Evolutionary conservation across 2,329 filamentous ascomycete species (phyloP).

Genomic region (Nannizziopsis arthrosporioides): DNA sequence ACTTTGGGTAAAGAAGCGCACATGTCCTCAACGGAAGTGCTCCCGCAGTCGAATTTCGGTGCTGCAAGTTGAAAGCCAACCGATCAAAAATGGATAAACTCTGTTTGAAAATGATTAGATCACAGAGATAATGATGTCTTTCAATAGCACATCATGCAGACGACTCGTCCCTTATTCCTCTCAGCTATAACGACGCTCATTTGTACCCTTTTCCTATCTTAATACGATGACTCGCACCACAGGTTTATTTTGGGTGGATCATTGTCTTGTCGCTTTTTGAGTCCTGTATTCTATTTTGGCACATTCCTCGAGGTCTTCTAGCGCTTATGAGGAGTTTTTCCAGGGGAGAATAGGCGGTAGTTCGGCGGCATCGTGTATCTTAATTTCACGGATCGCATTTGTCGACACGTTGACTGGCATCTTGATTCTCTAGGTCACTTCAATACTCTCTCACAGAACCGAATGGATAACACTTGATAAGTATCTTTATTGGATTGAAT

Average conservation of each 20-base stretch:
- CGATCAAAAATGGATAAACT: not conserved
- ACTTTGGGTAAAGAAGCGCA: conserved; percentile 11
- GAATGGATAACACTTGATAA: no score
- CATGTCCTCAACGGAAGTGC: conserved; percentile 9
- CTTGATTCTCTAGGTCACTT: no score
- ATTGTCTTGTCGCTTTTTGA: not conserved
- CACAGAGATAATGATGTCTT: not conserved
- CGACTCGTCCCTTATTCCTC: no score
- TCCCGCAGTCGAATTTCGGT: conserved; percentile 3
- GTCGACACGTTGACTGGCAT: conserved; percentile 28
- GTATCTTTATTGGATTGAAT: no score
- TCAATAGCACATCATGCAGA: not conserved
- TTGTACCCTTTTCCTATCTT: not conserved
- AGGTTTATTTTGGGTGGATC: not conserved
- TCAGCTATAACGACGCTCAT: no score
- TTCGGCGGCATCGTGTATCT: not conserved
- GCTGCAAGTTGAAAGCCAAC: not conserved
- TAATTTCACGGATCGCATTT: conserved; percentile 18
- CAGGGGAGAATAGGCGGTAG: not conserved
- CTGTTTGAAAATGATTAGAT: not conserved
- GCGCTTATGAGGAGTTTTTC: conserved; percentile 7
- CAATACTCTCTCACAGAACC: no score
- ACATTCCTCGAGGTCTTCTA: not conserved
- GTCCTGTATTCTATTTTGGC: conserved; percentile 2
- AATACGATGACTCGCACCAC: not conserved